Evolutionary conservation across 345 rosid genomes (phyloP).

Genomic region (Chamaenerion angustifolium): DNA sequence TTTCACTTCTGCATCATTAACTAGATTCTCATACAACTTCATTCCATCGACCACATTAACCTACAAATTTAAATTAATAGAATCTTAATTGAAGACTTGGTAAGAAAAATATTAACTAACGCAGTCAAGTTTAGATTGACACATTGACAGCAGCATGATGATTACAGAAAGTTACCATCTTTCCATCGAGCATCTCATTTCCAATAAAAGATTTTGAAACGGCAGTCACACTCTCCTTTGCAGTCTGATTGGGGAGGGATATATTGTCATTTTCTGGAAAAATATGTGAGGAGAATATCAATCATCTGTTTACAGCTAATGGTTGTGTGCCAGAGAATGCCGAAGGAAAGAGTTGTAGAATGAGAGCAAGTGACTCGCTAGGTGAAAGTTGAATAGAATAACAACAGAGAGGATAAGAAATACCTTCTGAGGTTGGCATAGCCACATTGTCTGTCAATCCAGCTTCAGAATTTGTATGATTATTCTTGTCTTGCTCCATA

Average conservation of each 20-base stretch:
- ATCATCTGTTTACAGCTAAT: too few relatives aligned
- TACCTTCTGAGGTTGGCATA: slow-evolving; percentile 35
- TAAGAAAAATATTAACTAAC: not conserved
- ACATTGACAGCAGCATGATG: not conserved
- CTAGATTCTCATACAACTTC: slow-evolving; percentile 46
- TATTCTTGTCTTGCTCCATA: slow-evolving; percentile 18
- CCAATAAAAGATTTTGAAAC: slow-evolving; percentile 47
- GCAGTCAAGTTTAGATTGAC: not conserved
- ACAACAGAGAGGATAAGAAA: not conserved
- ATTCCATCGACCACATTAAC: slow-evolving; percentile 91
- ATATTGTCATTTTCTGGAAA: slow-evolving; percentile 30
- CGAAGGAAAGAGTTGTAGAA: too few relatives aligned
- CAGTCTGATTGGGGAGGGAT: slow-evolving; percentile 23
- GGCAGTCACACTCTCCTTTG: slow-evolving; percentile 23
- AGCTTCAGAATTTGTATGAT: slow-evolving; percentile 15
- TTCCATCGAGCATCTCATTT: slow-evolving; percentile 55
- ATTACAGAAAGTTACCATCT: slow-evolving; percentile 32
- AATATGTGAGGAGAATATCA: slow-evolving; percentile 2
- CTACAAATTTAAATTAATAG: slow-evolving; percentile 19
- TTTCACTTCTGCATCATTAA: slow-evolving; percentile 44
- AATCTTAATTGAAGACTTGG: slow-evolving; percentile 3
- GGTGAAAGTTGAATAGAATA: not conserved
- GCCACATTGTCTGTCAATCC: slow-evolving; percentile 22
- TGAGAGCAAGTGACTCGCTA: too few relatives aligned
- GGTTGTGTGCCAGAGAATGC: too few relatives aligned